Evolutionary conservation across 2,329 filamentous ascomycete species (phyloP), one percentile per base, ranked within the genome.

Genomic region (Colletotrichum lindemuthianum): DNA sequence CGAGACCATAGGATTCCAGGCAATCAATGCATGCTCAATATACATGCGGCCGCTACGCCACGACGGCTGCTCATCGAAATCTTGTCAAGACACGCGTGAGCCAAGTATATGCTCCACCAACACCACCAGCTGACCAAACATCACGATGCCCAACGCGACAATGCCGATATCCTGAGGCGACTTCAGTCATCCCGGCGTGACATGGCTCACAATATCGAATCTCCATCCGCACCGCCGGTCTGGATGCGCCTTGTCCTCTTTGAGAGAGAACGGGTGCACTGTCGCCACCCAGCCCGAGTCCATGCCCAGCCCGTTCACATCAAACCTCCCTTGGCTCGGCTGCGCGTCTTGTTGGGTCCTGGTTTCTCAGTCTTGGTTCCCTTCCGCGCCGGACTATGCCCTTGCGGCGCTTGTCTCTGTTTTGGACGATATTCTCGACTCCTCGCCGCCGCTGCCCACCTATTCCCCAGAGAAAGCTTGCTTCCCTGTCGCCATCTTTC

Each of bases 401-500:
- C 44, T 55, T 34, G 57, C 47, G 57, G n/a, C 15, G 10, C 12
- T 16, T 8, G 24, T 52, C 15, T 34, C 16, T 65, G 45, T 34
- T 51, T 24, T 51, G 51, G 49, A 55, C 45, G n/a, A 5, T 60
- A 8, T 44, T 40, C 52, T 55, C 24, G n/a, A 4, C 39, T 13
- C 6, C 4, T 13, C 49, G 4, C 6, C 55, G 41, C 37, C 44
- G n/a, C 40, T 16, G n/a, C 43, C n/a, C 51, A 44, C 13, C 24
- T n/a, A 6, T 15, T n/a, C 41, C 41, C 13, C 41, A n/a, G 13
- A 44, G 41, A 55, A 41, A 48, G 40, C 9, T 16, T 33, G 54
- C 36, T 65, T 55, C 63, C 63, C 48, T 65, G 63, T 43, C 40
- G 36, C 11, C 58, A 40, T 65, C 47, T 60, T 43, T 57, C 57